These are phyloP conservation scores for Beta corolliflora DNA, from an alignment of 179 eudicot genomes.

Conservation along the genomic window DNA sequence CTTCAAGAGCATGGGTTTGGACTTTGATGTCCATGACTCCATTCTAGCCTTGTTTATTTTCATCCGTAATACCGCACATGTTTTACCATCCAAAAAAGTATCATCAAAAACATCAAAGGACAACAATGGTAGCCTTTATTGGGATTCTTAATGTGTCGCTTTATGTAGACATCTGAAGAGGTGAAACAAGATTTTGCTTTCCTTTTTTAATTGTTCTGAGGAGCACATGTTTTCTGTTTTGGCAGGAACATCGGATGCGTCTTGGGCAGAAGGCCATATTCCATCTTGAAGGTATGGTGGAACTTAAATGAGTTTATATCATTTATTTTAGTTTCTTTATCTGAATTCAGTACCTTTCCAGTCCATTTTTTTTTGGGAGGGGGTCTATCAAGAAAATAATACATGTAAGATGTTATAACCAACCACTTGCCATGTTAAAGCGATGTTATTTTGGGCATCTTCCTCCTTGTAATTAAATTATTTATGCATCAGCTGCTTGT, in stretches of 20 bases:
- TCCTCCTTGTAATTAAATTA: no score
- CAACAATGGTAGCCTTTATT: no score
- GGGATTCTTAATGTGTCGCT: no score
- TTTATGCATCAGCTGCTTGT: background rate
- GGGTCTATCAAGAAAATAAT: no score
- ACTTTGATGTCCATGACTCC: background rate
- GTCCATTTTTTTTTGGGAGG: no score
- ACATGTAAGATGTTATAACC: no score
- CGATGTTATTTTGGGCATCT: no score
- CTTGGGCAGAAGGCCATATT: conserved; percentile 98
- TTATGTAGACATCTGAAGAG: no score
- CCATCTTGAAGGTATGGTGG: conserved; percentile 85
- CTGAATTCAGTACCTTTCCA: background rate
- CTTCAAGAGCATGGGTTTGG: background rate
- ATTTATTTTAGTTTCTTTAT: background rate
- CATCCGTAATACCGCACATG: background rate
- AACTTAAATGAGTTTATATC: background rate
- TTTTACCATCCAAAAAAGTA: background rate
- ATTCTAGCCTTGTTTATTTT: background rate
- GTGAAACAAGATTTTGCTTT: no score
- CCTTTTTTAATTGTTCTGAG: background rate
- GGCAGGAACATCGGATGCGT: conserved; percentile 92
- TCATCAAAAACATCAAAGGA: background rate
- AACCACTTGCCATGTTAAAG: no score
- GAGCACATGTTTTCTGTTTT: conserved; percentile 8